A percentile compares a stretch with the other conserved stretches of the same genome.
These are phyloP conservation scores for Sphenostylis stenocarpa DNA, from an alignment of 306 rosid genomes.

Conservation along the genomic window DNA sequence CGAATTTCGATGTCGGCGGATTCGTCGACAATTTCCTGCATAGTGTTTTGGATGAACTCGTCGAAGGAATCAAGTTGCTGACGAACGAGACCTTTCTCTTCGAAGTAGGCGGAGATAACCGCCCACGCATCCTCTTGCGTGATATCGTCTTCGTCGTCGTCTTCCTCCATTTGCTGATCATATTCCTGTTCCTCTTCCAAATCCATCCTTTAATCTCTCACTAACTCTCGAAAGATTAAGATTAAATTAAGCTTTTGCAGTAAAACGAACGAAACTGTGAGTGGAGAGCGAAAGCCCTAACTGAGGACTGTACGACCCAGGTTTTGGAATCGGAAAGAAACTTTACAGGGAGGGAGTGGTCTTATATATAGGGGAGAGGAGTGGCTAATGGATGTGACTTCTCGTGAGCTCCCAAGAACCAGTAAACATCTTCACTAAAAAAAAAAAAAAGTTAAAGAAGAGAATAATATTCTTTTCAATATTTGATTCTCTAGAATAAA, in stretches of 20 bases:
- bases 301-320: background rate
- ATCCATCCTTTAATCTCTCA: conserved; percentile 21
- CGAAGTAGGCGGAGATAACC: conserved; percentile 92
- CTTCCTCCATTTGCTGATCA: conserved; percentile 63
- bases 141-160: conserved; percentile 80
- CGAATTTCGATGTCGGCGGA: conserved; percentile 95
- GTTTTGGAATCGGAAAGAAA: too few species aligned
- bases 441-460: too few species aligned
- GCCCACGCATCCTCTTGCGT: conserved; percentile 99
- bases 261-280: background rate
- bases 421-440: too few species aligned
- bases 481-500: too few species aligned
- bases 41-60: conserved; percentile 92
- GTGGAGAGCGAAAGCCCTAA: conserved; percentile 26
- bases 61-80: conserved; percentile 97
- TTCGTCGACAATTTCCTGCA: conserved; percentile 98
- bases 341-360: too few species aligned
- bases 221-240: background rate
- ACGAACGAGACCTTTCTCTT: conserved; percentile 89
- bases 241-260: background rate
- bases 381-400: too few species aligned
- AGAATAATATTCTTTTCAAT: too few species aligned
- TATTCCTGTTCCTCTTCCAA: conserved; percentile 85
- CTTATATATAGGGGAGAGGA: too few species aligned
- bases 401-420: too few species aligned